phyloP scores from a whole-genome alignment of 169 alveolate genomes.

The Plasmodium inui region DNA sequence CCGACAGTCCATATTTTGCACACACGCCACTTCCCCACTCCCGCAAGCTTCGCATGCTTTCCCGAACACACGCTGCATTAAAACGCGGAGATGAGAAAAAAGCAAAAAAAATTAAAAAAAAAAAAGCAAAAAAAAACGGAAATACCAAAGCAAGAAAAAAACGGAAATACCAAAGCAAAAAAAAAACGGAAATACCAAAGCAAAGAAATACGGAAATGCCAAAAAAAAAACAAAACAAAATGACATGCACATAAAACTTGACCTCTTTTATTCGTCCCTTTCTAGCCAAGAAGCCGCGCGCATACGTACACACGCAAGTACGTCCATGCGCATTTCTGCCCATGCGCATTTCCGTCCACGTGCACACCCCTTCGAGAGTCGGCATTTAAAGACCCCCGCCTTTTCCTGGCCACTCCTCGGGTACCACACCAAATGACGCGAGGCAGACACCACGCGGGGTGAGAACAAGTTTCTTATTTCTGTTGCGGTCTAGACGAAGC shows the following conservation, averaged over 20 bases:
- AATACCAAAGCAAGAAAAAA: neutral
- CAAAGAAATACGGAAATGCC: neutral
- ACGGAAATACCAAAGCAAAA: neutral
- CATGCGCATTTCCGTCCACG: neutral
- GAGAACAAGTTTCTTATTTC: neutral
- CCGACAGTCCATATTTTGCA: neutral
- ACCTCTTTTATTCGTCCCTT: neutral
- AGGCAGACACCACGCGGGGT: neutral
- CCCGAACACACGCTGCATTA: conserved; percentile 1
- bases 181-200: neutral
- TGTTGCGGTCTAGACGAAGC: neutral
- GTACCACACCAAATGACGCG: neutral
- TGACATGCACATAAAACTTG: neutral
- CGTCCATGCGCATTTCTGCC: neutral
- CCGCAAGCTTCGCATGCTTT: neutral
- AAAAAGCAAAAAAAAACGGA: neutral
- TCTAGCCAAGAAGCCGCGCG: neutral
- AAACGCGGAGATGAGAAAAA: neutral
- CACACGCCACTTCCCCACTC: conserved; percentile 8
- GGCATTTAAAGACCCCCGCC: neutral
- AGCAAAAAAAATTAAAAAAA: neutral
- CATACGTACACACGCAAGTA: neutral
- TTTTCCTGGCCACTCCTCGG: neutral
- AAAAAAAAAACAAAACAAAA: neutral
- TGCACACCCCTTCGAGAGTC: neutral